phyloP scores from a whole-genome alignment of 495 filamentous ascomycete genomes.

The Neurospora sp. region DNA sequence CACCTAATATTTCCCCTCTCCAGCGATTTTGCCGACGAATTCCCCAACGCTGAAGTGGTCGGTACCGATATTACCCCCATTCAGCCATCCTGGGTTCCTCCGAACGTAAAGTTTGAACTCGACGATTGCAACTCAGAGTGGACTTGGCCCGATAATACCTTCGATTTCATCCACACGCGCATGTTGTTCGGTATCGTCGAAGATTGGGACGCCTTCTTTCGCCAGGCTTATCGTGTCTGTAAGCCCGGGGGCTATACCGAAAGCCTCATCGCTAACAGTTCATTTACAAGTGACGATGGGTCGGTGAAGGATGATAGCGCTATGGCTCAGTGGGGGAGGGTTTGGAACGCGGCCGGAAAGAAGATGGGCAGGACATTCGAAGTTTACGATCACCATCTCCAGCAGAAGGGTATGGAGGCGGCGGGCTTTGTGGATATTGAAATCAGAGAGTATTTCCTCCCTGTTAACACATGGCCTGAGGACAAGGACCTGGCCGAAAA shows the following conservation, averaged over 20 bases:
- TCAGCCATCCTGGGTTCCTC: slow-evolving; percentile 28
- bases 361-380: slow-evolving; percentile 3
- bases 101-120: slow-evolving; percentile 39
- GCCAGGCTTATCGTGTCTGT: slow-evolving; percentile 20
- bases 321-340: not conserved
- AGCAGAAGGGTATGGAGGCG: slow-evolving; percentile 25
- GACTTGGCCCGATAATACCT: slow-evolving; percentile 34
- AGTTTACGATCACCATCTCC: slow-evolving; percentile 10
- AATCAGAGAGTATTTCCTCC: slow-evolving; percentile 10
- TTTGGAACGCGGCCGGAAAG: not conserved
- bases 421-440: slow-evolving; percentile 38
- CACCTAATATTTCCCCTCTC: not conserved
- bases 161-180: slow-evolving; percentile 50
- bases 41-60: slow-evolving; percentile 35
- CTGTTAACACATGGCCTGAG: slow-evolving; percentile 8
- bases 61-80: slow-evolving; percentile 41
- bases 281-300: too few relatives aligned
- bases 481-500: slow-evolving; percentile 38
- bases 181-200: slow-evolving; percentile 36
- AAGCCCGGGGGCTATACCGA: slow-evolving; percentile 14
- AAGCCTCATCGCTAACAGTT: not conserved
- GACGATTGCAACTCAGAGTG: slow-evolving; percentile 39
- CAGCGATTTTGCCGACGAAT: slow-evolving; percentile 41
- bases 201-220: slow-evolving; percentile 35
- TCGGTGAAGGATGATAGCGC: not conserved